Evolutionary conservation across 1,284 basidiomycete genomes (phyloP).

Genomic region (Moesziomyces globuligerus): DNA sequence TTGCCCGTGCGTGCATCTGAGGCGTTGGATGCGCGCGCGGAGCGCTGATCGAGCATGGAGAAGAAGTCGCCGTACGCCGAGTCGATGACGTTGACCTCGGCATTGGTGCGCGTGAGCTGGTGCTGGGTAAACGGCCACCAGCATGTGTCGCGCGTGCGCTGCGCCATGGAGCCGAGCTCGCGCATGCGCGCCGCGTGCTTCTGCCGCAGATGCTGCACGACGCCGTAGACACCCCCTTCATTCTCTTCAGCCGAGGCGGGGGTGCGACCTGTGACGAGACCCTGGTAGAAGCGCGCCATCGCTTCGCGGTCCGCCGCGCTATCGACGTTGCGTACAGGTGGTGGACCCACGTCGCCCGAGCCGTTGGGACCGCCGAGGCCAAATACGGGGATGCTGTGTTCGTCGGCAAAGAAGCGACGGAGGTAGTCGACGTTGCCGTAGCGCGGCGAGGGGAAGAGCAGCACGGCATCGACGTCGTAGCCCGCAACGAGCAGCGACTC

Average conservation of each 20-base stretch:
- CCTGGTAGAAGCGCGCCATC: constrained; percentile 78
- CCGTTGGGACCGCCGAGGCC: constrained; percentile 49
- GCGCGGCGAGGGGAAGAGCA: constrained; percentile 79
- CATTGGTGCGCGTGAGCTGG: constrained; percentile 42
- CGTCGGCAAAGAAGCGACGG: constrained; percentile 77
- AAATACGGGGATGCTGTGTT: constrained; percentile 72
- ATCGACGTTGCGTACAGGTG: constrained; percentile 70
- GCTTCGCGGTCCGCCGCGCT: constrained; percentile 71
- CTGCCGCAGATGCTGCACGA: constrained; percentile 75
- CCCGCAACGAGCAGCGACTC: constrained; percentile 90
- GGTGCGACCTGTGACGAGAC: constrained; percentile 61
- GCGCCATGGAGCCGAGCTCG: constrained; percentile 81
- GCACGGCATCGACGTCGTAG: constrained; percentile 85
- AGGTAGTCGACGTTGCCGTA: constrained; percentile 82
- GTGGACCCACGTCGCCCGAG: constrained; percentile 39
- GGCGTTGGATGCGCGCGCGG: too few relatives aligned
- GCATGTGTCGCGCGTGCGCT: constrained; percentile 78
- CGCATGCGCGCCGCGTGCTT: constrained; percentile 75
- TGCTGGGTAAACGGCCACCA: constrained; percentile 99
- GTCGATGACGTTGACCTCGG: constrained; percentile 76
- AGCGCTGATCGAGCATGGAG: constrained; percentile 71
- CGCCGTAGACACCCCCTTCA: constrained; percentile 69
- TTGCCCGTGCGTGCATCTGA: constrained; percentile 5
- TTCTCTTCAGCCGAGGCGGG: constrained; percentile 6
- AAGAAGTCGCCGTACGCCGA: constrained; percentile 83